These are phyloP conservation scores for Fusarium transvaalense DNA, from an alignment of 2,329 filamentous ascomycete genomes.

Conservation along the genomic window DNA sequence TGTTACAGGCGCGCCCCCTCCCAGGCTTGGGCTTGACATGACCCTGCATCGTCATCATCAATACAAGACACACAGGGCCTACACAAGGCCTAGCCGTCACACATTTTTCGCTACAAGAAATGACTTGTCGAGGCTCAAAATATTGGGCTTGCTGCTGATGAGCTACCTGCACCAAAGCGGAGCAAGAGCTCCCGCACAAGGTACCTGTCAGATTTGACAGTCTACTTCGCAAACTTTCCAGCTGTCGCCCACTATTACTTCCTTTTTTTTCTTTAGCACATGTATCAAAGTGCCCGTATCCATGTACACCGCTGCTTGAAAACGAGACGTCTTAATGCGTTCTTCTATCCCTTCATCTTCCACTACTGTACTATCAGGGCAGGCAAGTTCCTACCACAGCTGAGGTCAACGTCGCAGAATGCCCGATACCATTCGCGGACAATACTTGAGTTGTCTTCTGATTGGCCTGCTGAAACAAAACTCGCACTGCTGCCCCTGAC, in stretches of 20 bases:
- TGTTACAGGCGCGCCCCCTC: conserved; percentile 21
- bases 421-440: background rate
- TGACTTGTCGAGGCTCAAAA: conserved; percentile 37
- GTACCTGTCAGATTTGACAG: conserved; percentile 43
- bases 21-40: conserved; percentile 14
- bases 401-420: conserved; percentile 14
- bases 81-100: conserved; percentile 32
- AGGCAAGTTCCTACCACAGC: conserved; percentile 13
- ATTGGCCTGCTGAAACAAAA: conserved; percentile 4
- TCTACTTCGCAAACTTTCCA: conserved; percentile 1
- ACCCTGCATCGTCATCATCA: conserved; percentile 28
- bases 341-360: conserved; percentile 17
- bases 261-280: conserved; percentile 10
- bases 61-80: conserved; percentile 43
- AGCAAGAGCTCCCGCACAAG: conserved; percentile 34
- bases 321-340: conserved; percentile 2
- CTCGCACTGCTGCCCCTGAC: conserved; percentile 7
- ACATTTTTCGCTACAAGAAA: conserved; percentile 31
- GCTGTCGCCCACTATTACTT: conserved; percentile 6
- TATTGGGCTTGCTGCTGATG: conserved; percentile 34
- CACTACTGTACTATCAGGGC: background rate
- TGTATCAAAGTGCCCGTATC: conserved; percentile 1
- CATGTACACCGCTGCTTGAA: conserved; percentile 30
- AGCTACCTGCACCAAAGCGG: conserved; percentile 40
- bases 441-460: background rate